These are phyloP conservation scores for Hagleromyces aurorensis DNA, from an alignment of 805 yeast genomes.

Conservation along the genomic window DNA sequence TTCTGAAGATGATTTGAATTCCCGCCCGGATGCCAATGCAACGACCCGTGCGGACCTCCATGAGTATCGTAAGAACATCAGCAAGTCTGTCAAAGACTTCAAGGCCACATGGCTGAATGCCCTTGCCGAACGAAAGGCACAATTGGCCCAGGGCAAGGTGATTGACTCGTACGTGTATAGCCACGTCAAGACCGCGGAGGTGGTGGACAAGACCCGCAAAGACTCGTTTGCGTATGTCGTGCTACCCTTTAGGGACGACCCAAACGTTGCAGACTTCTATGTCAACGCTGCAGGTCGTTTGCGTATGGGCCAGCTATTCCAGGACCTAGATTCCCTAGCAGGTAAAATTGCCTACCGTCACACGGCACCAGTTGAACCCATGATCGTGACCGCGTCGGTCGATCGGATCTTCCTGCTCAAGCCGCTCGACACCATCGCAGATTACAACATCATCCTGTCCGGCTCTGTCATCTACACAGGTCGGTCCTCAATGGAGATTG, in stretches of 20 bases:
- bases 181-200: slow-evolving; percentile 61
- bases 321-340: slow-evolving; percentile 88
- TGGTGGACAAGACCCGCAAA: slow-evolving; percentile 62
- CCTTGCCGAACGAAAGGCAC: slow-evolving; percentile 60
- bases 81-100: slow-evolving; percentile 26
- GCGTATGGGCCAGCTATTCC: slow-evolving; percentile 87
- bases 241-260: slow-evolving; percentile 79
- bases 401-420: slow-evolving; percentile 84
- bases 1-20: slow-evolving; percentile 13
- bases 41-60: slow-evolving; percentile 54
- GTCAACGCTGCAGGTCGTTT: slow-evolving; percentile 87
- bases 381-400: slow-evolving; percentile 91
- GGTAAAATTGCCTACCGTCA: slow-evolving; percentile 91
- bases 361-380: slow-evolving; percentile 92
- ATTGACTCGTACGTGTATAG: slow-evolving; percentile 65
- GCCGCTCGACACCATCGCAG: slow-evolving; percentile 68
- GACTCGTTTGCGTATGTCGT: slow-evolving; percentile 68
- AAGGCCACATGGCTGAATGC: slow-evolving; percentile 84
- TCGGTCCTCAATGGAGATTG: slow-evolving; percentile 88
- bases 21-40: slow-evolving; percentile 61
- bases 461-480: slow-evolving; percentile 97
- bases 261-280: slow-evolving; percentile 76
- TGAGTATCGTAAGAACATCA: slow-evolving; percentile 40
- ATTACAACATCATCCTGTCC: slow-evolving; percentile 70
- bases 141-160: slow-evolving; percentile 63